Evolutionary conservation across 208 protist species (phyloP), one percentile per base, ranked within the genome.

Genomic region (Novymonas esmeraldas): DNA sequence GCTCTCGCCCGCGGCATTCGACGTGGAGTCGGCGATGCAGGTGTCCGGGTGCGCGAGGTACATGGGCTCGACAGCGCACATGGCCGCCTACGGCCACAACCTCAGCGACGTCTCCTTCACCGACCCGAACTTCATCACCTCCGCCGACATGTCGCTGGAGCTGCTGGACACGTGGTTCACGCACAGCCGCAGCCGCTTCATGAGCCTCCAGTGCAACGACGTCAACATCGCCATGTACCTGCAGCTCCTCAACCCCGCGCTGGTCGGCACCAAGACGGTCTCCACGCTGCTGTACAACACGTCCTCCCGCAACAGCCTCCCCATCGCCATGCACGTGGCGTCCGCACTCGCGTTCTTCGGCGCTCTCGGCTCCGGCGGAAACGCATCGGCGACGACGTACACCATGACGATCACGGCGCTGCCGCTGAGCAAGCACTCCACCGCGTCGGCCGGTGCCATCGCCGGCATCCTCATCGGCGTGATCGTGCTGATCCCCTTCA

Each of bases 401-500:
- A 34, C 64, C 29, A 73, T 76, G 64, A 61, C 38, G 16, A 39
- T 68, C 39, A 65, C 54, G 24, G 54, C 66, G 45, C 62, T 77
- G 26, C 64, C 73, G 46, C 14, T 46, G 22, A 45, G 16, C 31
- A 48, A n/a, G 2, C 46, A 68, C 58, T 42, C 31, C 16, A 59
- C 39, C 5, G 69, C 20, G 45, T 24, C 36, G 38, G 41, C 36
- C 29, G 56, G 44, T 42, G 54, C 58, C 44, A 54, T 75, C 14
- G 31, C 71, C 22, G 39, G 63, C 46, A 70, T 82, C 22, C 50
- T 85, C 29, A 84, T 79, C 33, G 80, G 72, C 33, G 57, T 76
- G 29, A 71, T 91, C 24, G 62, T 94, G 0, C 74, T 92, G 33
- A 83, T 92, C 57, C 90, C 87, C 22, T 86, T 93, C 63, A 78